Percentiles rank a stretch among this genome's conserved stretches.
phyloP scores from a whole-genome alignment of 2,329 filamentous ascomycete species.

The Tolypocladium paradoxum region DNA sequence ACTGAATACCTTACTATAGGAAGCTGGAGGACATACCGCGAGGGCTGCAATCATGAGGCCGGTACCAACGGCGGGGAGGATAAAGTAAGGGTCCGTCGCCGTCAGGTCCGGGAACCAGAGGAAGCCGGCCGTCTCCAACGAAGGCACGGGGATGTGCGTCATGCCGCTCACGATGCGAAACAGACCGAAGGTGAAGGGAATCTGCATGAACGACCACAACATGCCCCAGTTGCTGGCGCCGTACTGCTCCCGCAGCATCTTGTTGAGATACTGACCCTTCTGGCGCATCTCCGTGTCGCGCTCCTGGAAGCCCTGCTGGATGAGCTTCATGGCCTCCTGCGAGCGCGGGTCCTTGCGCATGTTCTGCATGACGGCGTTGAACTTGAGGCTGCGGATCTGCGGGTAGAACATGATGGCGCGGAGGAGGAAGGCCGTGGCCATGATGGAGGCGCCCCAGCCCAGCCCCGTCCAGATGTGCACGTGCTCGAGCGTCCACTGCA shows the following conservation, averaged over 20 bases:
- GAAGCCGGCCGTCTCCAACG: conserved; percentile 57
- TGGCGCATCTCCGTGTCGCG: conserved; percentile 34
- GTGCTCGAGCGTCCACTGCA: conserved; percentile 73
- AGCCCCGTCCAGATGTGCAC: conserved; percentile 64
- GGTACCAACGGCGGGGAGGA: conserved; percentile 57
- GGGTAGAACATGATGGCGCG: conserved; percentile 58
- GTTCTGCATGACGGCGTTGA: conserved; percentile 46
- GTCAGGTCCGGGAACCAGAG: conserved; percentile 76
- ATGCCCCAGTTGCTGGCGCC: conserved; percentile 21
- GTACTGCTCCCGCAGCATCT: conserved; percentile 26
- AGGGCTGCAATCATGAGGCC: conserved; percentile 46
- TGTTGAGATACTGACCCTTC: conserved; percentile 21
- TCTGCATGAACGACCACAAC: conserved; percentile 29
- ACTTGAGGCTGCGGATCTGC: conserved; percentile 25
- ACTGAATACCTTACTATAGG: too few relatives aligned
- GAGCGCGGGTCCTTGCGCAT: conserved; percentile 45
- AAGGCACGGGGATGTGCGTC: conserved; percentile 68
- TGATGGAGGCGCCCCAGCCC: conserved; percentile 75
- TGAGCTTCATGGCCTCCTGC: conserved; percentile 32
- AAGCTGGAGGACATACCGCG: conserved; percentile 24
- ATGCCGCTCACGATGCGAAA: conserved; percentile 71
- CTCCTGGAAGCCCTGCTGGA: conserved; percentile 30
- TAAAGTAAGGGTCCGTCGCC: conserved; percentile 61
- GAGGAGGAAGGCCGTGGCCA: conserved; percentile 51
- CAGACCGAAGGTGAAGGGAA: conserved; percentile 68